These are phyloP conservation scores for Globisporangium iwayamae DNA, from an alignment of 352 stramenopile species.

Conservation along the genomic window DNA sequence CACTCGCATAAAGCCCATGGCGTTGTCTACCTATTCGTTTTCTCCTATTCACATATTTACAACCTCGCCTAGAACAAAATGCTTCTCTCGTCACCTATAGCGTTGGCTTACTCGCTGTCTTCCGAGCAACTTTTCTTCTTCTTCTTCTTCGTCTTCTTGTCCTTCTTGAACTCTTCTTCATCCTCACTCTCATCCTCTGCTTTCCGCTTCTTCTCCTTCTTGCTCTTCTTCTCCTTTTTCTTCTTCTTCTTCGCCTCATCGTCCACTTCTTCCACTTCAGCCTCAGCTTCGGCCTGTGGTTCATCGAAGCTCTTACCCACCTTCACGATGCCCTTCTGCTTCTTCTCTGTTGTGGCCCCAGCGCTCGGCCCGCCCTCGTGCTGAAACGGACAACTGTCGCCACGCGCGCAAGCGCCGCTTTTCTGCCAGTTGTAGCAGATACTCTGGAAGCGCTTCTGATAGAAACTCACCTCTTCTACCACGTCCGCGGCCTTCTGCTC, in stretches of 20 bases:
- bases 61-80: background rate
- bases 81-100: background rate
- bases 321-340: constrained; percentile 3
- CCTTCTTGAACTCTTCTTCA: constrained; percentile 16
- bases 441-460: constrained; percentile 64
- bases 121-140: constrained; percentile 10
- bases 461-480: constrained; percentile 55
- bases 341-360: background rate
- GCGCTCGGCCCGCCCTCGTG: constrained; percentile 24
- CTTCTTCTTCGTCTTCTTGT: constrained; percentile 31
- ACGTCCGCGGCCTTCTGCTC: constrained; percentile 18
- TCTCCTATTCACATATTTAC: constrained; percentile 8
- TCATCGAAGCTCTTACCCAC: background rate
- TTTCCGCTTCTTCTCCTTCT: constrained; percentile 17
- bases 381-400: constrained; percentile 47
- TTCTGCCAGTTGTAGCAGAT: constrained; percentile 68
- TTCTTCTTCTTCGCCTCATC: constrained; percentile 18
- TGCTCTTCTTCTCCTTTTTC: constrained; percentile 20
- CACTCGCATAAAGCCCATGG: too few species aligned
- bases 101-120: background rate
- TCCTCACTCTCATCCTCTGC: constrained; percentile 10
- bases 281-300: background rate
- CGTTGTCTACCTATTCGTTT: too few species aligned
- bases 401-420: constrained; percentile 31
- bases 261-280: constrained; percentile 12